Evolutionary conservation across 2,329 filamentous ascomycete genomes (phyloP).

Genomic region (Colletotrichum sp.): DNA sequence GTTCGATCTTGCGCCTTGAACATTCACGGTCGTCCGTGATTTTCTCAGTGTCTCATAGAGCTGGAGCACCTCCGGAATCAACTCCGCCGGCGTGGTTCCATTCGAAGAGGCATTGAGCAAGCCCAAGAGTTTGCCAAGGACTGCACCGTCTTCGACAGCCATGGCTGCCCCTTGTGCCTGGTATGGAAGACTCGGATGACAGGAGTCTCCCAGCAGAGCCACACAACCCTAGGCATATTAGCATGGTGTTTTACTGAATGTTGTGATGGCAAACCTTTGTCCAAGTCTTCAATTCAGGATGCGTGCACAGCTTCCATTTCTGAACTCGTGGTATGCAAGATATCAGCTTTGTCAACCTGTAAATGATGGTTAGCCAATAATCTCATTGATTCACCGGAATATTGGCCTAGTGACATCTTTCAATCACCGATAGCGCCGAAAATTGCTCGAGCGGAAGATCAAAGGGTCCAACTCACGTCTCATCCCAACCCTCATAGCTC

Average conservation of each 20-base stretch:
- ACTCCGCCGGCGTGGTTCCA: not conserved
- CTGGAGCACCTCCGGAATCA: not conserved
- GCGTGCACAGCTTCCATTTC: constrained; percentile 15
- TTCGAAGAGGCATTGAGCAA: not conserved
- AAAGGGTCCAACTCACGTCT: not conserved
- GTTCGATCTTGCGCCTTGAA: not conserved
- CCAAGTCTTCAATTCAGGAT: not conserved
- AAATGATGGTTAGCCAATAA: not conserved
- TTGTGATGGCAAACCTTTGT: not conserved
- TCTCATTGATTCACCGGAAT: not conserved
- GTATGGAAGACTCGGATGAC: constrained; percentile 26
- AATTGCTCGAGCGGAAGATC: not conserved
- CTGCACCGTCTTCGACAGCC: constrained; percentile 28
- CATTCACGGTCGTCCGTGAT: not conserved
- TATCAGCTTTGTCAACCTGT: constrained; percentile 2
- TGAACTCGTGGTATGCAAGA: not conserved
- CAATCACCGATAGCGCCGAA: not conserved
- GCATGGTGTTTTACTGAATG: not conserved
- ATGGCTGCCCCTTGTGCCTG: constrained; percentile 30
- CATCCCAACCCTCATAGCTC: constrained; percentile 4
- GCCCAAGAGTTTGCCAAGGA: constrained; percentile 32
- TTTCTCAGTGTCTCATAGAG: not conserved
- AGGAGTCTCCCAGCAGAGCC: constrained; percentile 20
- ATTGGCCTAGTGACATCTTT: not conserved
- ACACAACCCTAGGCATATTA: not conserved